Base-by-base conservation (phyloP, 345 rosid genomes). In the Gossypium sturtianum region DNA sequence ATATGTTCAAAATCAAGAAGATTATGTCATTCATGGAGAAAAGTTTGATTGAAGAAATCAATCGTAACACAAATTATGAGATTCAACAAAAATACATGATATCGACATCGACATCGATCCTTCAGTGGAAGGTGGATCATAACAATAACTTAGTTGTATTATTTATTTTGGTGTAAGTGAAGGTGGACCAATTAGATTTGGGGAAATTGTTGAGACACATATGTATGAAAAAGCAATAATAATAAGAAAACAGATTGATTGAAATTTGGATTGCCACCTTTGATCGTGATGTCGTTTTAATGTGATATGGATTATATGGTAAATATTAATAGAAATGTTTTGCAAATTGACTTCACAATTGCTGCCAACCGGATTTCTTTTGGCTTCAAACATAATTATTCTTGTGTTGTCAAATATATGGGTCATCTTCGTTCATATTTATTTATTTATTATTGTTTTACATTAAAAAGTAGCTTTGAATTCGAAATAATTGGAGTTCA, bases 271-370 rank as follows among this genome's bases (percentile, higher is more conserved):
- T 45, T 72, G 70, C 70, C 15, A 74, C 65, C 69, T 68, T 73
- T 74, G 41, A 52, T 27, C 8, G 20, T 44, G 22, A 9, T 27
- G 58, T 52, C 54, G 34, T 65, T 15, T 64, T 54, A 8, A 12
- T 19, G 22, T 59, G 60, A 69, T 63, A 44, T 27, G 48, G 61
- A 44, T 47, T 58, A 68, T 70, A 25, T 47, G 74, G 62, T 64
- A 61, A 61, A 49, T 23, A 15, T 7, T 16, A n/a, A 20, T 53
- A 43, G 41, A 64, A 47, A 9, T 44, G 17, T 66, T 44, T 44
- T 19, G 12, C 27, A 43, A 48, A 25, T 48, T 49, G 43, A 49
- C 57, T 68, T 49, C 15, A 27, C 44, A 16, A 45, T 51, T 27
- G 51, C 7, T 51, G 23, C 70, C 70, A 66, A 20, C 70, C 17